These are phyloP conservation scores for Lactarius indigo DNA, from an alignment of 768 basidiomycete species.

Conservation along the genomic window DNA sequence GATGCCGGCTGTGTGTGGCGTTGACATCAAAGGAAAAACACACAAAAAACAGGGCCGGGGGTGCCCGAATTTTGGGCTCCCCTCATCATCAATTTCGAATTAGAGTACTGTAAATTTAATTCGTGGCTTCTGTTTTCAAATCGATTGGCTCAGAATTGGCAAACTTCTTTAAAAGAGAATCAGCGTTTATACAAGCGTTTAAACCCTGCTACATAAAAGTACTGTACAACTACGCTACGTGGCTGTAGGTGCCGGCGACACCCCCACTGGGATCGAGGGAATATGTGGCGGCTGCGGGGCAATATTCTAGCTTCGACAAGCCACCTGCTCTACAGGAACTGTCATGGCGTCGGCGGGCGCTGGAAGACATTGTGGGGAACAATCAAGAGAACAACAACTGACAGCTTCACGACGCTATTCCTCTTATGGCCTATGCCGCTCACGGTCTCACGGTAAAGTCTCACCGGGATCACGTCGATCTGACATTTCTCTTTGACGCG, in stretches of 20 bases:
- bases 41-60: background rate
- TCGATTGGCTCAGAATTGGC: background rate
- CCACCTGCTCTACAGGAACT: background rate
- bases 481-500: background rate
- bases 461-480: background rate
- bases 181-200: too few relatives aligned
- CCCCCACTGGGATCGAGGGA: background rate
- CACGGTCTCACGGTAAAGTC: background rate
- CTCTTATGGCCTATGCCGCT: too few relatives aligned
- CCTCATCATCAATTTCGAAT: too few relatives aligned
- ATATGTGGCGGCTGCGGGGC: slow-evolving; percentile 1
- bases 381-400: too few relatives aligned
- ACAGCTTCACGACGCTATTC: too few relatives aligned
- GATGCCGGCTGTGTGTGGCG: background rate
- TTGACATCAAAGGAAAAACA: background rate
- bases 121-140: background rate
- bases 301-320: background rate
- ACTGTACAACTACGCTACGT: too few relatives aligned
- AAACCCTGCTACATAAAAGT: too few relatives aligned
- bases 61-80: background rate
- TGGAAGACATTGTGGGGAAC: too few relatives aligned
- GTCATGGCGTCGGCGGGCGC: background rate
- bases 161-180: too few relatives aligned
- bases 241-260: too few relatives aligned
- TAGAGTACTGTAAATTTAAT: background rate